Evolutionary conservation across 2,329 filamentous ascomycete genomes (phyloP).

Genomic region (Dactylonectria estremocensis): DNA sequence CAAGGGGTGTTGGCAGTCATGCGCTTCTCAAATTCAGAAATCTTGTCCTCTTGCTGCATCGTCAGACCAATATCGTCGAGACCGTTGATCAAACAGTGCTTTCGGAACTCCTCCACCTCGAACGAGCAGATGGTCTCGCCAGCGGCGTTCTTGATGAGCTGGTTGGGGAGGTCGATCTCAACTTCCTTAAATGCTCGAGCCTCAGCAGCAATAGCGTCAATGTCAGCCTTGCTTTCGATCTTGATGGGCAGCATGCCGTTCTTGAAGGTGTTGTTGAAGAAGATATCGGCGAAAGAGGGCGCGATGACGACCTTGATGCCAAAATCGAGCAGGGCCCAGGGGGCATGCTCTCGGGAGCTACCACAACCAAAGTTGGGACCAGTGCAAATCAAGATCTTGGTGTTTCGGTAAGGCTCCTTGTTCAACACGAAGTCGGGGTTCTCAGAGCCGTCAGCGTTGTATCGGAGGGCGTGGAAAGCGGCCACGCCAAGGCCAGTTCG

Average conservation of each 20-base stretch:
- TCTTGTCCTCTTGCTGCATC: slow-evolving; percentile 93
- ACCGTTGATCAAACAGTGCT: slow-evolving; percentile 93
- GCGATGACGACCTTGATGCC: slow-evolving; percentile 96
- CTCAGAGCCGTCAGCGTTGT: slow-evolving; percentile 79
- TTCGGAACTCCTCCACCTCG: slow-evolving; percentile 92
- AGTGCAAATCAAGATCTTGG: slow-evolving; percentile 93
- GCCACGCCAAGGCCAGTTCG: slow-evolving; percentile 92
- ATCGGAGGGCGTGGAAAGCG: slow-evolving; percentile 89
- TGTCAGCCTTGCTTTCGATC: slow-evolving; percentile 76
- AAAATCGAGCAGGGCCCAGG: slow-evolving; percentile 97
- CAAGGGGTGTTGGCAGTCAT: slow-evolving; percentile 87
- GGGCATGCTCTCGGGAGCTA: slow-evolving; percentile 92
- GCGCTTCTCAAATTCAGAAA: slow-evolving; percentile 84
- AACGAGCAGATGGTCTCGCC: slow-evolving; percentile 85
- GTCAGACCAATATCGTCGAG: slow-evolving; percentile 97
- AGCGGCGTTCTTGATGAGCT: slow-evolving; percentile 82
- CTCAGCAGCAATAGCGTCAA: slow-evolving; percentile 82
- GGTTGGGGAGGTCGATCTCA: slow-evolving; percentile 90
- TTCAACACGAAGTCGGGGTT: slow-evolving; percentile 91
- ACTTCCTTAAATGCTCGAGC: slow-evolving; percentile 86
- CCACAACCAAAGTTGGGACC: slow-evolving; percentile 97
- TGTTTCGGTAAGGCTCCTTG: slow-evolving; percentile 84
- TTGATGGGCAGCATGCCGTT: slow-evolving; percentile 96
- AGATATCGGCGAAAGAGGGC: slow-evolving; percentile 83
- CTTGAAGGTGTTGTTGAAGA: slow-evolving; percentile 99